Conservation (phyloP, 2,329 filamentous ascomycete genomes). For the Rhynchosporium secalis region DNA sequence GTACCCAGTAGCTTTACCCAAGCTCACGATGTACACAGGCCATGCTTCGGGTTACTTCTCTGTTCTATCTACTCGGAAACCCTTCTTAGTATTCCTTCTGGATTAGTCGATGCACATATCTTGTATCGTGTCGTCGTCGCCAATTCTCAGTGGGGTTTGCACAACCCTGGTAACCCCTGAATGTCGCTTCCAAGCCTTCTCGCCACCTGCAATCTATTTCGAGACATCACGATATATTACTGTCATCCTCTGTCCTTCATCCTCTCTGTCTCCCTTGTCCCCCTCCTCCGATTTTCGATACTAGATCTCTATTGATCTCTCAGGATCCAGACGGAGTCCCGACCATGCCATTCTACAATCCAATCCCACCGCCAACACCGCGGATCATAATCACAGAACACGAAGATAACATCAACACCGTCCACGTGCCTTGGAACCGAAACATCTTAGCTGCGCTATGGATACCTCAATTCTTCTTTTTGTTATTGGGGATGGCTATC, state of each 20-base stretch:
- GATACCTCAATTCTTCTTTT: constrained; percentile 9
- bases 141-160: background rate
- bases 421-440: constrained; percentile 9
- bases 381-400: constrained; percentile 9
- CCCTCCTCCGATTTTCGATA: background rate
- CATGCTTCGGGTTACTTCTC: too few species aligned
- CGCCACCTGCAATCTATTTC: constrained; percentile 12
- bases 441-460: constrained; percentile 6
- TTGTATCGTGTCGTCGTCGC: background rate
- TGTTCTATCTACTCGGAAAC: too few species aligned
- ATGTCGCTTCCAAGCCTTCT: background rate
- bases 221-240: background rate
- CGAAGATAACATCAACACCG: background rate
- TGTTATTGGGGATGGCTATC: constrained; percentile 1
- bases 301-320: background rate
- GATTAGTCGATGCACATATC: too few species aligned
- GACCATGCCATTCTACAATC: constrained; percentile 8
- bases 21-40: too few species aligned
- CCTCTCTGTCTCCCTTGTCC: background rate
- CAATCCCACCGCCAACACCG: background rate
- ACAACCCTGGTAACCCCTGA: constrained; percentile 2
- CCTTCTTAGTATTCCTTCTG: too few species aligned
- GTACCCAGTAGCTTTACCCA: too few species aligned
- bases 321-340: too few species aligned
- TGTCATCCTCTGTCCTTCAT: background rate